Evolutionary conservation across 345 rosid species (phyloP), one percentile per base, ranked within the genome.

Genomic region (Salix suchowensis): DNA sequence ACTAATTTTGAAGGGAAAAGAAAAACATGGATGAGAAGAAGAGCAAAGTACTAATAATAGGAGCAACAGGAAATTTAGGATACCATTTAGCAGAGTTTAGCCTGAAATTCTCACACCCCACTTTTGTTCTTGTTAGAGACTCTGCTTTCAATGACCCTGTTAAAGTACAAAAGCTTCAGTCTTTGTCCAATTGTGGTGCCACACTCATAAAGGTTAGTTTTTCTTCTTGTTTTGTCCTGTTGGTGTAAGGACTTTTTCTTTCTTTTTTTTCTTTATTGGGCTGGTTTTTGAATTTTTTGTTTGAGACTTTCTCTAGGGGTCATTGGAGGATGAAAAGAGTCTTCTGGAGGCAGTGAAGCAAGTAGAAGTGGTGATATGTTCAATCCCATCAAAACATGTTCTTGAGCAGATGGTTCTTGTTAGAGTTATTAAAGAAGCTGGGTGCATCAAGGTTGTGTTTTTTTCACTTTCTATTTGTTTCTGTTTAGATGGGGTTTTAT

Each of bases 41-140:
- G 82, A 90, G 90, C 88, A 91, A 60, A 79, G 87, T 91, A 37
- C 76, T 93, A 82, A 82, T 93, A 64, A 85, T 93, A 28, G 98
- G 93, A 73, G 94, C 86, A 76, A 89, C 94, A 0, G 98, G 96
- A 74, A 82, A 87, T 71, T 70, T 91, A 72, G 96, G 98, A 5
- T 73, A 82, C 67, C 85, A 85, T 48, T 78, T 91, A 73, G 92
- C 93, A 42, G 78, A 74, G 73, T 85, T 79, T 76, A 87, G 91
- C 79, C 82, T 89, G 48, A 71, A 81, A 67, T 86, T 75, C 71
- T 79, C 70, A 15, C 94, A 90, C 77, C 92, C 87, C 1, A 92
- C 97, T 18, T 91, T 84, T 76, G 84, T 84, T 34, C 89, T 92
- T 65, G 85, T 86, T 68, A 88, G 94, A 67, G 81, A 78, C 65